These are phyloP conservation scores for Aegilops sharonensis DNA, from an alignment of 176 grass and related monocot genomes.

Conservation along the genomic window DNA sequence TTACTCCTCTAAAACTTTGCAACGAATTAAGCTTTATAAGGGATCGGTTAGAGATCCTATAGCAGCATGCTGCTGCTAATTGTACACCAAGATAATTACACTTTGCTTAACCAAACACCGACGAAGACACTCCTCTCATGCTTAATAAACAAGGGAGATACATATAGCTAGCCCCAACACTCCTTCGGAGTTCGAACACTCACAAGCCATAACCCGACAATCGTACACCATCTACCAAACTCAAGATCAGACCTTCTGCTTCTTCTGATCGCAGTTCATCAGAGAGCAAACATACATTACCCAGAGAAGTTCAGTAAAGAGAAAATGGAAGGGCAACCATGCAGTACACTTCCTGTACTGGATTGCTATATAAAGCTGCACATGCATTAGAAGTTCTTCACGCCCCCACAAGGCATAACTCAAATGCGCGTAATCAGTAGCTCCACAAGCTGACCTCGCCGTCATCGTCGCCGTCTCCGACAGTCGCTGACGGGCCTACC, in stretches of 20 bases:
- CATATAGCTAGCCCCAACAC: background rate
- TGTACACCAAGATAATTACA: too few species aligned
- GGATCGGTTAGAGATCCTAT: too few species aligned
- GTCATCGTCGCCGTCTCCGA: slow-evolving; percentile 26
- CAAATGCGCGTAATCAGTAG: slow-evolving; percentile 30
- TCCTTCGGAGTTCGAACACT: slow-evolving; percentile 25
- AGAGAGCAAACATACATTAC: slow-evolving; percentile 9
- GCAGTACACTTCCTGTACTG: slow-evolving; percentile 10
- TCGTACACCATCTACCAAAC: background rate
- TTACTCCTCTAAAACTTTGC: too few species aligned
- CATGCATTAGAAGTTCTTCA: slow-evolving; percentile 3
- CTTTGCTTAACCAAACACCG: background rate
- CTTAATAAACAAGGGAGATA: slow-evolving; percentile 7
- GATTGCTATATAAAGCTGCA: slow-evolving; percentile 29
- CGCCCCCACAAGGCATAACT: background rate
- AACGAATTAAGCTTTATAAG: too few species aligned
- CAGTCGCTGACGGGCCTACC: slow-evolving; percentile 8
- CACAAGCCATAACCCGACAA: background rate
- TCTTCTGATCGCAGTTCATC: slow-evolving; percentile 48
- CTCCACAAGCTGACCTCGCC: slow-evolving; percentile 66
- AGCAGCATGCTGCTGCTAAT: too few species aligned
- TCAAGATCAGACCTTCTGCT: slow-evolving; percentile 25
- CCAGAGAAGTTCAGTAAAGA: slow-evolving; percentile 18
- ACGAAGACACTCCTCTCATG: slow-evolving; percentile 1
- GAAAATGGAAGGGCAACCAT: background rate